Evolutionary conservation across 2,329 filamentous ascomycete genomes (phyloP), one percentile per base, ranked within the genome.

Genomic region (Cytospora paraplurivora): DNA sequence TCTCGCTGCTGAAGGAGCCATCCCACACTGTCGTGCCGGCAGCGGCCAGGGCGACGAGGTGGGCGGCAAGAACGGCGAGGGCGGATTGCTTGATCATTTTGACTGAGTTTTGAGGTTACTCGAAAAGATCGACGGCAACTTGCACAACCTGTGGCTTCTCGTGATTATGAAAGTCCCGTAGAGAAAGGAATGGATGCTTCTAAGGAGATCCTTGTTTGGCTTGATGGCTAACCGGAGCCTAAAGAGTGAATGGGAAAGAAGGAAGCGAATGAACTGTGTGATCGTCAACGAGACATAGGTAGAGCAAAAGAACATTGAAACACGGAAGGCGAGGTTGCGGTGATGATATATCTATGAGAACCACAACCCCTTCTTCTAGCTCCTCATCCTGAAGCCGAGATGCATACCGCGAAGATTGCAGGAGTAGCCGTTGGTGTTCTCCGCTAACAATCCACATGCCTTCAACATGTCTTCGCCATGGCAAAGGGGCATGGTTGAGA

Each of bases 1-100:
- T 76, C 65, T 85, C 75, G 58, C 82, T 78, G 71, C 87, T 86
- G 76, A 86, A 84, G 56, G 83, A 80, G 27, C 85, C 85, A 72
- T 87, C 84, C 85, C 85, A 87, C 8, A 87, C 74, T 52, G 86
- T 77, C 0, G 79, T 81, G 58, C 80, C 81, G 70, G 72, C 69
- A 60, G 68, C 70, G n/a, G 69, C 71, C 57, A 72, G 69, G 50
- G 69, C 67, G 55, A 68, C 66, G 61, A 69, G 68, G 44, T 52
- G 41, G 17, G 56, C 19, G 57, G 62, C 27, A 67, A 67, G 50
- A 68, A 60, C 33, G 62, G 61, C 59, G 69, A 63, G 52, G 54
- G 35, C 62, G 17, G 64, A 58, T 32, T 60, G 62, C 61, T 58
- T 64, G 61, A 63, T 56, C 64, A 66, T 63, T n/a, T 51, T 63